Evolutionary conservation across 2,329 filamentous ascomycete genomes (phyloP), one percentile per base, ranked within the genome.

Genomic region (Cladosporium oxysporum): DNA sequence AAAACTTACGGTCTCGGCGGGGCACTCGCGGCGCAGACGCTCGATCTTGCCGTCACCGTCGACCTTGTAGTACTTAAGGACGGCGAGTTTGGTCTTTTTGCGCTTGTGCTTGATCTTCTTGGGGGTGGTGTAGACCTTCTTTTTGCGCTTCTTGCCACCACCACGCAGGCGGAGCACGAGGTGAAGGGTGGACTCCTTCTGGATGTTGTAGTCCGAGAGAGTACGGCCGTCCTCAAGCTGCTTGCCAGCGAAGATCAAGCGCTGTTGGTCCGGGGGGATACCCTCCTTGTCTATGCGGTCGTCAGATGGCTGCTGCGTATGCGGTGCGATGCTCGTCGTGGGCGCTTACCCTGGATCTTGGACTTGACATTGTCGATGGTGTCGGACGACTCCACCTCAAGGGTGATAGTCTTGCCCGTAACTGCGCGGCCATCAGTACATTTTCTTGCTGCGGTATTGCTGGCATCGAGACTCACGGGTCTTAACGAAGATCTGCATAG

Each of bases 41-140:
- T 99, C 95, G 79, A 99, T 98, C 91, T 98, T 98, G 85, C 96
- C 95, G 79, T 99, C 95, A 78, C 91, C 92, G 84, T 98, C 95
- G 78, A 99, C 95, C 92, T 99, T 99, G 92, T 99, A 99, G 92
- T 99, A 99, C 91, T 99, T 99, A 84, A 99, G 93, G 77, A 99
- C 94, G 79, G 95, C 95, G 83, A 99, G 87, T 91, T 99, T 99
- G 90, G 91, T 97, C 94, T 99, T 99, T 93, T 98, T 99, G 88
- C 93, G 91, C 93, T 99, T 99, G 91, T 99, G 95, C 95, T 99
- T 99, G 91, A 99, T 99, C 93, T 99, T 99, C 93, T 99, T 99
- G 83, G 95, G 95, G 79, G 95, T 99, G 82, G 92, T 98, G 91
- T 99, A 99, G 77, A 99, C 95, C 93, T 99, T 99, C 93, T 97